Conservation (phyloP, 176 grass and related monocot species). For the Hordeum marinum region DNA sequence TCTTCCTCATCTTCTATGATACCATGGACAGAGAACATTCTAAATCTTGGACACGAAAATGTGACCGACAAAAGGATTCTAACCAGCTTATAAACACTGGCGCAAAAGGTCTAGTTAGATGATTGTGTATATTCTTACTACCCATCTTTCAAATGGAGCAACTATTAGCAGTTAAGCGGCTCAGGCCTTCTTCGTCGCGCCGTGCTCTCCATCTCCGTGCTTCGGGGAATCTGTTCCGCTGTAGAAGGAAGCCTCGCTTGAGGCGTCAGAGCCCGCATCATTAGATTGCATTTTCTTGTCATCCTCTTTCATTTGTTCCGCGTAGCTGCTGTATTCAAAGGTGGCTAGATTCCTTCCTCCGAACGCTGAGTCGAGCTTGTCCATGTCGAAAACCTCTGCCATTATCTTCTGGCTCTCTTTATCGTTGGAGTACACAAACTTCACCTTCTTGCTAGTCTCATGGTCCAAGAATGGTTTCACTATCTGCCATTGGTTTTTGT, state of each 20-base stretch:
- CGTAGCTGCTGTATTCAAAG: slow-evolving; percentile 60
- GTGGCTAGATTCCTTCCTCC: slow-evolving; percentile 49
- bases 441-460: slow-evolving; percentile 74
- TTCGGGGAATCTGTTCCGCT: slow-evolving; percentile 39
- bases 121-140: neutral
- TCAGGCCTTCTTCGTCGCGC: neutral
- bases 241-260: slow-evolving; percentile 58
- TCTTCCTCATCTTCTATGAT: neutral
- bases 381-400: slow-evolving; percentile 64
- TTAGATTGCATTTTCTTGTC: slow-evolving; percentile 57
- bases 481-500: slow-evolving; percentile 39
- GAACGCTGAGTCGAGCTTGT: slow-evolving; percentile 60
- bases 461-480: slow-evolving; percentile 77
- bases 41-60: neutral
- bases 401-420: slow-evolving; percentile 80
- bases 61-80: neutral
- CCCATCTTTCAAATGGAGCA: neutral
- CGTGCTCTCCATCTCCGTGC: neutral
- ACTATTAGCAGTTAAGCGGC: neutral
- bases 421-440: slow-evolving; percentile 68
- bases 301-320: slow-evolving; percentile 54
- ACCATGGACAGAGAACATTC: slow-evolving; percentile 4
- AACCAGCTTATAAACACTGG: slow-evolving; percentile 13
- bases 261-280: slow-evolving; percentile 28
- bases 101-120: slow-evolving; percentile 1